These are phyloP conservation scores for Saccharomyces uvarum DNA, from an alignment of 1,139 yeast genomes.

Conservation along the genomic window DNA sequence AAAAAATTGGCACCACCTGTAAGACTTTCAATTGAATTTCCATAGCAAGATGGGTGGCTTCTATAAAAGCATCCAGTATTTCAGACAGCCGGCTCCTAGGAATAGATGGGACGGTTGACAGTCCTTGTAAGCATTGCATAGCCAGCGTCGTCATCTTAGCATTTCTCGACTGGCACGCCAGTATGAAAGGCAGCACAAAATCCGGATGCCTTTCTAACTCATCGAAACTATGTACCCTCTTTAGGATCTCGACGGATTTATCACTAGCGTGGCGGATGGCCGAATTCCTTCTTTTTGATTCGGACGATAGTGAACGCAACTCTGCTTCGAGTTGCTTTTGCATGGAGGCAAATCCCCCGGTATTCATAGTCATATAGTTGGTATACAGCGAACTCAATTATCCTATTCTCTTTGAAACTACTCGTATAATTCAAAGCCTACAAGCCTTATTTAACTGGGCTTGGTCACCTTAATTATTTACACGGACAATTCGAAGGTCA, in stretches of 20 bases:
- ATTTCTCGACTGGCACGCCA: slow-evolving; percentile 68
- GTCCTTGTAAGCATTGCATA: slow-evolving; percentile 56
- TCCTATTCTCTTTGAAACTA: not conserved
- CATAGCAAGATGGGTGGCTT: slow-evolving; percentile 66
- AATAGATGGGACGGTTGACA: slow-evolving; percentile 46
- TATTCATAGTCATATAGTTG: slow-evolving; percentile 16
- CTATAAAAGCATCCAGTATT: slow-evolving; percentile 58
- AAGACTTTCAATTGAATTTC: slow-evolving; percentile 85
- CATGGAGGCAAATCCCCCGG: slow-evolving; percentile 14
- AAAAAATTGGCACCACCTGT: slow-evolving; percentile 71
- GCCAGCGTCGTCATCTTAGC: slow-evolving; percentile 67
- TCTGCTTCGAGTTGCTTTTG: slow-evolving; percentile 48
- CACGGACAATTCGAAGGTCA: not conserved
- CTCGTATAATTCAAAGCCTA: not conserved
- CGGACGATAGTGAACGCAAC: slow-evolving; percentile 51
- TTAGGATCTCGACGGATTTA: slow-evolving; percentile 45
- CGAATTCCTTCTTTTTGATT: slow-evolving; percentile 60
- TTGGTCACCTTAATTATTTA: not conserved
- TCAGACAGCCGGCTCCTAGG: slow-evolving; percentile 46
- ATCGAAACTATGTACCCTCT: slow-evolving; percentile 31
- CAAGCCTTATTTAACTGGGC: not conserved
- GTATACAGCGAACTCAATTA: not conserved
- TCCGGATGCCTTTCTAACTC: slow-evolving; percentile 36
- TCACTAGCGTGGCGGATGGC: slow-evolving; percentile 66
- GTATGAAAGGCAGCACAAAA: slow-evolving; percentile 60